Evolutionary conservation across 2,329 filamentous ascomycete species (phyloP).

Genomic region (Xylariaceae sp.): DNA sequence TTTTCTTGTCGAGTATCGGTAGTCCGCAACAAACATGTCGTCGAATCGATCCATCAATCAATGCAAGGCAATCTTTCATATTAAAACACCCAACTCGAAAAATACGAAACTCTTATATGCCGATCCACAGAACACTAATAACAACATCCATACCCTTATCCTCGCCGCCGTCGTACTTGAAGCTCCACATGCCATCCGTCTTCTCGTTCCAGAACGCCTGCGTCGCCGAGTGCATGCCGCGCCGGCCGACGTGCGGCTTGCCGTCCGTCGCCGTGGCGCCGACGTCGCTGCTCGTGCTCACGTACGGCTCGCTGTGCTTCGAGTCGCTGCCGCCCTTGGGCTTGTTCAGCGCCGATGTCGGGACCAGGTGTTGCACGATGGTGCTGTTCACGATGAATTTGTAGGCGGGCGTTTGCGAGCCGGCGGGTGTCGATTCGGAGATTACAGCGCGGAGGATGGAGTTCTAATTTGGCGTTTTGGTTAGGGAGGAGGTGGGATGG

Average conservation of each 20-base stretch:
- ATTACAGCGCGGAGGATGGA: conserved; percentile 72
- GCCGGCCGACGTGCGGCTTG: conserved; percentile 70
- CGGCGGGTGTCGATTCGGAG: conserved; percentile 61
- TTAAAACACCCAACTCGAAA: too few species aligned
- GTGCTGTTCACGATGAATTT: conserved; percentile 98
- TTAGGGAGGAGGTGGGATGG: neutral
- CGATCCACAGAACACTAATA: conserved; percentile 74
- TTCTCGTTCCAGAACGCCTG: conserved; percentile 89
- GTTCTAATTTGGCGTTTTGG: conserved; percentile 45
- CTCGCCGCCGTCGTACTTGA: conserved; percentile 70
- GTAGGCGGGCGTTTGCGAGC: conserved; percentile 59
- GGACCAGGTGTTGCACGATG: conserved; percentile 87
- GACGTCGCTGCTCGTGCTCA: conserved; percentile 50
- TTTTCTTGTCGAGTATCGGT: too few species aligned
- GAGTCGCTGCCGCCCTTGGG: conserved; percentile 46
- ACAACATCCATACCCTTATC: conserved; percentile 64
- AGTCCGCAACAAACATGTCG: too few species aligned
- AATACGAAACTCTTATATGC: conserved; percentile 42
- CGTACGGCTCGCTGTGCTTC: conserved; percentile 45
- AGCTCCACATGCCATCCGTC: conserved; percentile 85
- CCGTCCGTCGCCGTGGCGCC: conserved; percentile 48
- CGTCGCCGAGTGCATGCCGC: conserved; percentile 84
- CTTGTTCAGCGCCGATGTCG: conserved; percentile 60
- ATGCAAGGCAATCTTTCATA: too few species aligned
- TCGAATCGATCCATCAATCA: too few species aligned